Conservation (phyloP, 2,329 filamentous ascomycete genomes). For the Fusarium vanettenii region DNA sequence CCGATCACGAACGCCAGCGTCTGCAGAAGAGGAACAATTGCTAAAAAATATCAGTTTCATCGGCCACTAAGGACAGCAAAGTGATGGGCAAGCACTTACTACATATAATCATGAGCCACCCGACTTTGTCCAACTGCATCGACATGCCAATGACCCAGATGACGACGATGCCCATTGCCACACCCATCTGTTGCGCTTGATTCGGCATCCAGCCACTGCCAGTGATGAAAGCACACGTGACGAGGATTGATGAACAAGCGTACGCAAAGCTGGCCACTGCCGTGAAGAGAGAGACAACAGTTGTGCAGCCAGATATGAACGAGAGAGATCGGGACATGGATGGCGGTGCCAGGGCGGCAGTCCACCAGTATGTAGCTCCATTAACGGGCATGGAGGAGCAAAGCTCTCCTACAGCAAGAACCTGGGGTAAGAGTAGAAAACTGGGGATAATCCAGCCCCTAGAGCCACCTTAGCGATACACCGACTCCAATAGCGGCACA, state of each 20-base stretch:
- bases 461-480: not conserved
- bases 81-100: not conserved
- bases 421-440: not conserved
- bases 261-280: not conserved
- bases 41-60: not conserved
- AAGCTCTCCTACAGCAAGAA: not conserved
- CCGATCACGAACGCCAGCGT: not conserved
- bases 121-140: not conserved
- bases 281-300: not conserved
- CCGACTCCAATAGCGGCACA: not conserved
- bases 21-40: not conserved
- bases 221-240: not conserved
- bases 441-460: conserved; percentile 8
- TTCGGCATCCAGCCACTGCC: not conserved
- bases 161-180: not conserved
- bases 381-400: conserved; percentile 12
- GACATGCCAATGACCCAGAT: not conserved
- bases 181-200: conserved; percentile 34
- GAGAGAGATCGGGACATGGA: not conserved
- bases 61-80: too few species aligned
- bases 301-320: not conserved
- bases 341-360: not conserved
- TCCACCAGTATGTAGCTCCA: conserved; percentile 5
- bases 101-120: not conserved
- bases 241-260: not conserved